phyloP scores from a whole-genome alignment of 139 green algal genomes.

The Dunaliella primolecta region DNA sequence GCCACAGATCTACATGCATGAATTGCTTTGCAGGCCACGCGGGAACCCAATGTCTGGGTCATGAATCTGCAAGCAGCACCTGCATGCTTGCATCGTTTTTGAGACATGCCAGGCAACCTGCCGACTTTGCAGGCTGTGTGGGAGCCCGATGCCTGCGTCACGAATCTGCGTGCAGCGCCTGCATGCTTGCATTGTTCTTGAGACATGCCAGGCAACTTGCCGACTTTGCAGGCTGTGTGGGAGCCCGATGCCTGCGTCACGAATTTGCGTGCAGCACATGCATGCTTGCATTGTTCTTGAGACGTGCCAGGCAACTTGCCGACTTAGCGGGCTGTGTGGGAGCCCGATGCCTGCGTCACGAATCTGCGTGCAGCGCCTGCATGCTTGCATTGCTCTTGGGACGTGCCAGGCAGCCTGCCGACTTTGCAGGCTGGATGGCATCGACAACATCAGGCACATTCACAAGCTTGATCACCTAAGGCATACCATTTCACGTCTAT shows the following conservation, averaged over 20 bases:
- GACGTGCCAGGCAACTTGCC: too few relatives aligned
- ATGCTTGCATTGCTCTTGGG: too few relatives aligned
- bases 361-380: too few relatives aligned
- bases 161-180: conserved; percentile 69
- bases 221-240: conserved; percentile 92
- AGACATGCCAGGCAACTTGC: too few relatives aligned
- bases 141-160: conserved; percentile 83
- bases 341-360: conserved; percentile 82
- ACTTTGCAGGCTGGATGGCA: conserved; percentile 97
- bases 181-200: too few relatives aligned
- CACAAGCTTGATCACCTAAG: too few relatives aligned
- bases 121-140: conserved; percentile 98
- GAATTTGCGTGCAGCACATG: conserved; percentile 65
- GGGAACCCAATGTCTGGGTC: conserved; percentile 86
- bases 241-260: conserved; percentile 80
- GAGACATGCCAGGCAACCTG: conserved; percentile 94
- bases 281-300: too few relatives aligned
- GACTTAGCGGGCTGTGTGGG: conserved; percentile 94
- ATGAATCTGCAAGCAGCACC: conserved; percentile 68
- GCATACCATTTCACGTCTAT: too few relatives aligned
- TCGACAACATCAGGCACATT: too few relatives aligned
- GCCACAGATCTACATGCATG: conserved; percentile 90
- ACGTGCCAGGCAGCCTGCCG: conserved; percentile 95
- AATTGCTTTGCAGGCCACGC: conserved; percentile 96
- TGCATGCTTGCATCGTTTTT: too few relatives aligned